Percentiles rank a stretch among this genome's conserved stretches.
Conservation (phyloP, 305 asterid genomes). For the Solanum hybrid region DNA sequence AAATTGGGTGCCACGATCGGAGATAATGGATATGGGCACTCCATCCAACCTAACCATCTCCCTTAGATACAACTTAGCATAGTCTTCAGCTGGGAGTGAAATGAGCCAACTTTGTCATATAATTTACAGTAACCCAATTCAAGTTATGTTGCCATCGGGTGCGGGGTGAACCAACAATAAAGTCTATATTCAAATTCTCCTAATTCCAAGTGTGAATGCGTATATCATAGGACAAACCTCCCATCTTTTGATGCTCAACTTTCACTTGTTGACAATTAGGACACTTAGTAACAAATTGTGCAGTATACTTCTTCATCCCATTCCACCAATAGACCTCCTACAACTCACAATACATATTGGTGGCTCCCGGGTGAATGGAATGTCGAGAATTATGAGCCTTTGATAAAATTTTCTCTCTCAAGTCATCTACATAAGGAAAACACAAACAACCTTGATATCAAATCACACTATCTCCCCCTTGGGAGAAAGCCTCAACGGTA, state of each 20-base stretch:
- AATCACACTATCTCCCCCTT: neutral
- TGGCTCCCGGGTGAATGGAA: neutral
- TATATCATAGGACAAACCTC: neutral
- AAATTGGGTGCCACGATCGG: neutral
- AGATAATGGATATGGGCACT: neutral
- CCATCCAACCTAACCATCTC: neutral
- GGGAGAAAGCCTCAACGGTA: neutral
- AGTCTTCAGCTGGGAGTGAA: neutral
- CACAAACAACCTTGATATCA: neutral
- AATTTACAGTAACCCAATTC: neutral
- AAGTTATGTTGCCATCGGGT: neutral
- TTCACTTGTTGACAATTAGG: neutral
- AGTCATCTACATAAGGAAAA: neutral
- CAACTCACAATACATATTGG: neutral
- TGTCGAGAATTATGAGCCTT: neutral
- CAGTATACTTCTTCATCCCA: neutral
- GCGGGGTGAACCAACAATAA: neutral
- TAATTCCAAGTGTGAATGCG: neutral
- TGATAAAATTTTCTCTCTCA: neutral
- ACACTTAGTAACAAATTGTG: neutral
- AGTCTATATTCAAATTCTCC: neutral
- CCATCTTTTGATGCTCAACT: neutral
- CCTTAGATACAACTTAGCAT: neutral
- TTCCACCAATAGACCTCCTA: neutral
- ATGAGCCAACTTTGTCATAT: neutral